A percentile compares a stretch with the other conserved stretches of the same genome.
phyloP scores from a whole-genome alignment of 768 basidiomycete genomes.

The Xanthoconium stramineum region DNA sequence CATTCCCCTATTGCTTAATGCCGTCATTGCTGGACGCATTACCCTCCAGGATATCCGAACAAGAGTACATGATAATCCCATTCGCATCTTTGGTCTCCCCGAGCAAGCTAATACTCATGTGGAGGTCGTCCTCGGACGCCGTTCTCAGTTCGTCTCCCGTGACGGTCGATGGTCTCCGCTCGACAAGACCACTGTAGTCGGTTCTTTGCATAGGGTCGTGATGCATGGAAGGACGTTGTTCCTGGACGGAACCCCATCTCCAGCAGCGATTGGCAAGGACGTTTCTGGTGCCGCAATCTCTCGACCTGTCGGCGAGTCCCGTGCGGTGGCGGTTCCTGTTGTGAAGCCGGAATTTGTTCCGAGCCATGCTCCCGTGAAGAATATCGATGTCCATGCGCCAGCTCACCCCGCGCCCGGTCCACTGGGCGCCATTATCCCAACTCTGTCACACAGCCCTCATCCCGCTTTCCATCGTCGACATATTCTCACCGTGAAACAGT shows the following conservation, averaged over 20 bases:
- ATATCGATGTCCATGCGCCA: conserved; percentile 22
- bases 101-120: conserved; percentile 85
- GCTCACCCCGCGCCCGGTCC: conserved; percentile 7
- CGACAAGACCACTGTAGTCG: conserved; percentile 55
- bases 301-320: conserved; percentile 35
- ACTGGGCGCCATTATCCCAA: conserved; percentile 16
- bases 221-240: conserved; percentile 86
- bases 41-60: conserved; percentile 77
- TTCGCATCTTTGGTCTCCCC: conserved; percentile 85
- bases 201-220: conserved; percentile 86
- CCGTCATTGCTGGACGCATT: conserved; percentile 75
- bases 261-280: conserved; percentile 62
- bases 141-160: conserved; percentile 50
- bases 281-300: conserved; percentile 60
- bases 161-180: conserved; percentile 80
- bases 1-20: conserved; percentile 82
- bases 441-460: conserved; percentile 43
- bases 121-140: conserved; percentile 87
- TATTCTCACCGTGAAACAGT: conserved; percentile 93
- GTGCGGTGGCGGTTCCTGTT: conserved; percentile 18
- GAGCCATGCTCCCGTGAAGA: conserved; percentile 33
- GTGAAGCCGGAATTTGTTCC: conserved; percentile 28
- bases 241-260: conserved; percentile 76
- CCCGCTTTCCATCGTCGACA: conserved; percentile 92
- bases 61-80: conserved; percentile 90